Base-by-base conservation (phyloP, 2,329 filamentous ascomycete species). In the Pseudofabraea citricarpa region DNA sequence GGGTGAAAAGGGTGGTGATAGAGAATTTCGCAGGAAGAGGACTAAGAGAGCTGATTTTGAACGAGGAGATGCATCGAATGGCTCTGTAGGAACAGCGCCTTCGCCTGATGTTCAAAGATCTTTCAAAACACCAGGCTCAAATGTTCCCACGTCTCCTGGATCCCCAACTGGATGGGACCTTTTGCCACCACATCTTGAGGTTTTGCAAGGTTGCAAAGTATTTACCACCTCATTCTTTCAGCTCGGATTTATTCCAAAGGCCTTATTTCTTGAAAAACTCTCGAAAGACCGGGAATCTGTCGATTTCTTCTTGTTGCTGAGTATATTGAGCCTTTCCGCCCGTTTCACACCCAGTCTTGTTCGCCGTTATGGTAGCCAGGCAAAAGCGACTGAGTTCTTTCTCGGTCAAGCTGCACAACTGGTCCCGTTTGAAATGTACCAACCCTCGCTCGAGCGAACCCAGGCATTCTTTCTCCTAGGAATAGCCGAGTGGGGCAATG, bases 381-480 rank as follows among this genome's bases (percentile, higher is more conserved):
- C 75, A 32, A 67, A 68, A 33, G 75, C 74, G 1, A 69, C 74
- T 13, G 71, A 77, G 47, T 69, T 66, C 36, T 80, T 77, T 49
- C 74, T 76, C 66, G 69, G 71, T 27, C 68, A 66, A 20, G 73
- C 75, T 1, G 68, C 71, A 7, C 53, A 55, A 6, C 57, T 79
- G 7, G 74, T 75, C 1, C 56, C 70, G 23, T 59, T 61, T 19
- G 74, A 78, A 51, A 59, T 79, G 16, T 79, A 79, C 52, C 69
- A 71, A 41, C 71, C 75, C 0, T 75, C 69, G 0, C 55, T 81
- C 15, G 74, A 79, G 52, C 65, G 71, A 31, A 79, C 74, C 40
- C 77, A 81, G 56, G 75, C 70, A 1, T 80, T 80, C 47, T 79
- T 79, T 49, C 60, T 81, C 3, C 61, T 81, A 13, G 77, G 74